Evolutionary conservation across 2,329 filamentous ascomycete genomes (phyloP).

Genomic region (Chalaropsis thielavioides): DNA sequence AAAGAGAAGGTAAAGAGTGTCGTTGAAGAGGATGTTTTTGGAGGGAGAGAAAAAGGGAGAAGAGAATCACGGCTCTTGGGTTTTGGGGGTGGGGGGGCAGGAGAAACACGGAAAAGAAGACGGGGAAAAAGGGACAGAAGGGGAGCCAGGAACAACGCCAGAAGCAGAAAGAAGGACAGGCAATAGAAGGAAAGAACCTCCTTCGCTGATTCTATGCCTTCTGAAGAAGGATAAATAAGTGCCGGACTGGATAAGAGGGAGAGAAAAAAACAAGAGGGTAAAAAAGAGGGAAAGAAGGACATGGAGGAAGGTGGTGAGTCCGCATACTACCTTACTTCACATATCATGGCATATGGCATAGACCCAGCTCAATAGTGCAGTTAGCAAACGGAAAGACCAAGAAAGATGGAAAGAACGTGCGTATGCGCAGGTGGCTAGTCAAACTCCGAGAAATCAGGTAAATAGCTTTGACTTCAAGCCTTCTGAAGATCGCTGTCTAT

Average conservation of each 20-base stretch:
- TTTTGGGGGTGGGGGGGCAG: slow-evolving; percentile 1
- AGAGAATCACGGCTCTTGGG: not conserved
- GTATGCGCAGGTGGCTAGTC: not conserved
- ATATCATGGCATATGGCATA: not conserved
- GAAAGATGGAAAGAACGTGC: not conserved
- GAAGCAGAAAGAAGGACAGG: not conserved
- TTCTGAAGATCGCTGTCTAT: not conserved
- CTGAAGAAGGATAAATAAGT: not conserved
- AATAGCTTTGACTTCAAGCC: not conserved
- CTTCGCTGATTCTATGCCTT: not conserved
- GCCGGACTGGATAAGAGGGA: not conserved
- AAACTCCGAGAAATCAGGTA: not conserved
- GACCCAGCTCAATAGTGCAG: not conserved
- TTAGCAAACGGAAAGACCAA: not conserved
- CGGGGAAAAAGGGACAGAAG: not conserved
- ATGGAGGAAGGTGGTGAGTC: not conserved
- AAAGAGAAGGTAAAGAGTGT: not conserved
- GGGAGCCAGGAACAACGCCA: not conserved
- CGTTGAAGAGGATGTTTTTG: not conserved
- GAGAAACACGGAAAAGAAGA: slow-evolving; percentile 1
- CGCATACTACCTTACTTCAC: not conserved
- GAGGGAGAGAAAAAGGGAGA: slow-evolving; percentile 1
- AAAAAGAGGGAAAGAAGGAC: not conserved
- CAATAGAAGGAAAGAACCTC: not conserved
- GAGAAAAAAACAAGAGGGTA: not conserved